Percentiles rank a stretch among this genome's conserved stretches.
Conservation (phyloP, 768 basidiomycete species). For the Udeniomyces megalosporus region DNA sequence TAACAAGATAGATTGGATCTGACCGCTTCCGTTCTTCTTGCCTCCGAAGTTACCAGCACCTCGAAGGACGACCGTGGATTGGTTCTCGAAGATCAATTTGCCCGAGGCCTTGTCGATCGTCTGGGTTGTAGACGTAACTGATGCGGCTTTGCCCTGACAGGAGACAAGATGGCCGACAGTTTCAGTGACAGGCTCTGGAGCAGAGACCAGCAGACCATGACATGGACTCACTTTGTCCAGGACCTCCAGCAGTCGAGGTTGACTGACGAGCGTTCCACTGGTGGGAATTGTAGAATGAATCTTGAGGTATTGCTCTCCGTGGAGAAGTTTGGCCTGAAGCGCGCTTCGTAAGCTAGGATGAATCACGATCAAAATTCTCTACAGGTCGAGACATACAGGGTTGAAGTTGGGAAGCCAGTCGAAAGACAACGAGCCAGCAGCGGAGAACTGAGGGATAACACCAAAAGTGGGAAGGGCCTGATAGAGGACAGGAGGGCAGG, state of each 20-base stretch:
- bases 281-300: slow-evolving; percentile 74
- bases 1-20: slow-evolving; percentile 21
- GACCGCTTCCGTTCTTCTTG: slow-evolving; percentile 64
- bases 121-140: slow-evolving; percentile 60
- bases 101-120: slow-evolving; percentile 68
- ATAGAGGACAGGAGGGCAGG: not conserved
- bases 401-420: slow-evolving; percentile 93
- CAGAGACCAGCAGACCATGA: not conserved
- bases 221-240: slow-evolving; percentile 30
- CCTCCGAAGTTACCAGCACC: slow-evolving; percentile 95
- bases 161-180: not conserved
- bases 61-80: slow-evolving; percentile 78
- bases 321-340: slow-evolving; percentile 91
- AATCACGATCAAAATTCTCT: not conserved
- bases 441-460: slow-evolving; percentile 75
- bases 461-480: slow-evolving; percentile 81
- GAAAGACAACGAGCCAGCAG: slow-evolving; percentile 32
- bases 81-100: slow-evolving; percentile 74
- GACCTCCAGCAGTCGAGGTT: slow-evolving; percentile 44
- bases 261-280: slow-evolving; percentile 57
- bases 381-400: slow-evolving; percentile 34
- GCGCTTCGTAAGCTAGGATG: slow-evolving; percentile 34
- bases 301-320: slow-evolving; percentile 88
- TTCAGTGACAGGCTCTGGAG: not conserved
- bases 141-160: slow-evolving; percentile 78